Percentiles rank a stretch among this genome's conserved stretches.
Evolutionary conservation across 495 filamentous ascomycete species (phyloP).

Genomic region (Penicillium argentinense): DNA sequence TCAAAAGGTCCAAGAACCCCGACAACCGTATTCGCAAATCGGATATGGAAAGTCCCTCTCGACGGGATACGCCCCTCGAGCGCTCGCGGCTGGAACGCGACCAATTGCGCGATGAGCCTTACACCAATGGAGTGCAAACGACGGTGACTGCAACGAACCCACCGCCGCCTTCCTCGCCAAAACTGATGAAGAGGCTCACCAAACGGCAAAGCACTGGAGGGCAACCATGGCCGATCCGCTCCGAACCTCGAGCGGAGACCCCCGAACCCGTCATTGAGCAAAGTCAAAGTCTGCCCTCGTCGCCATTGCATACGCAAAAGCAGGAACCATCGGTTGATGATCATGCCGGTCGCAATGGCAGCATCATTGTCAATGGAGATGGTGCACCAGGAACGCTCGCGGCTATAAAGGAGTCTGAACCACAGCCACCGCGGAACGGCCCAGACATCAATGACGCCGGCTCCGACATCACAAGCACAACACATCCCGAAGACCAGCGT

Average conservation of each 20-base stretch:
- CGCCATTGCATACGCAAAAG: constrained; percentile 12
- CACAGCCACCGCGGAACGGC: constrained; percentile 12
- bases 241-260: constrained; percentile 10
- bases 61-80: constrained; percentile 38
- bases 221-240: constrained; percentile 34
- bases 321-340: constrained; percentile 8
- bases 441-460: constrained; percentile 19
- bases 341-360: constrained; percentile 4
- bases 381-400: constrained; percentile 6
- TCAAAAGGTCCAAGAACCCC: constrained; percentile 37
- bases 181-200: constrained; percentile 30
- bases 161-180: constrained; percentile 20
- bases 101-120: constrained; percentile 19
- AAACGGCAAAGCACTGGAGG: constrained; percentile 18
- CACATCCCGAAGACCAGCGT: constrained; percentile 10
- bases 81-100: constrained; percentile 33
- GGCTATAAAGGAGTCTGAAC: constrained; percentile 11
- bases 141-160: constrained; percentile 17
- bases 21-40: constrained; percentile 34
- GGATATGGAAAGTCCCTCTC: constrained; percentile 27
- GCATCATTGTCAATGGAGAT: constrained; percentile 8
- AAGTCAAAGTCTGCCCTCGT: constrained; percentile 9
- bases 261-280: constrained; percentile 16
- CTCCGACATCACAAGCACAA: constrained; percentile 21
- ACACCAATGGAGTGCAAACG: constrained; percentile 15